Base-by-base conservation (phyloP, 306 rosid genomes). In the Malus orientalis region DNA sequence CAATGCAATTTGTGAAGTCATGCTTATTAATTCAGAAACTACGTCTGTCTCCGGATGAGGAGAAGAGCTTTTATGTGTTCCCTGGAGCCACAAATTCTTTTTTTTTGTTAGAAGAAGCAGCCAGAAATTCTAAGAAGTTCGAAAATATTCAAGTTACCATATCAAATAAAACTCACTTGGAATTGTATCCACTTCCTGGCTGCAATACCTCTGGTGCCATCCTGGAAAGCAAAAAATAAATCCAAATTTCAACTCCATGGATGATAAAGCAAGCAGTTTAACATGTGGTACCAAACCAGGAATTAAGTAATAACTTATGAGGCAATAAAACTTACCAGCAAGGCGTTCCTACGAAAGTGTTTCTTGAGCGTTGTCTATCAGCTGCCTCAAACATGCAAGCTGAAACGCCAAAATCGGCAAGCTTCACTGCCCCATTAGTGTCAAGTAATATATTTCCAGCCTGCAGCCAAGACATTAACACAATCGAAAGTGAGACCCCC, bases 171-270 rank as follows among this genome's bases (percentile, higher is more conserved):
- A 89, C 98, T 90, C 80, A 93, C 98, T 93, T 96, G 85, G 86
- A 96, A 91, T 96, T 91, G 77, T 96, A 96, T 54, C 99, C 99
- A 36, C 86, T 89, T 84, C 99, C 99, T 27, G 98, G 99, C 80
- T 96, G 99, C 89, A 96, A 84, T 57, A 96, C 99, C 89, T 96
- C 99, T 15, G 99, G 99, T 53, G 99, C 99, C 99, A 96, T 96
- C 99, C 99, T 92, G 81, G 69, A 71, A 76, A 22, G 74, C 66
- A 76, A 69, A 75, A 32, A 49, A 53, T n/a, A 58, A 54, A 33
- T 25, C 22, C 12, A 53, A 76, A 74, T 29, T 32, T 63, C 44
- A 75, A 62, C 80, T 67, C 55, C 30, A 55, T 27, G 25, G 51
- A 81, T 63, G 2, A 69, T 30, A 78, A 62, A 51, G 47, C 63